phyloP scores from a whole-genome alignment of 805 yeast genomes.

The Blastobotrys muscicola region DNA sequence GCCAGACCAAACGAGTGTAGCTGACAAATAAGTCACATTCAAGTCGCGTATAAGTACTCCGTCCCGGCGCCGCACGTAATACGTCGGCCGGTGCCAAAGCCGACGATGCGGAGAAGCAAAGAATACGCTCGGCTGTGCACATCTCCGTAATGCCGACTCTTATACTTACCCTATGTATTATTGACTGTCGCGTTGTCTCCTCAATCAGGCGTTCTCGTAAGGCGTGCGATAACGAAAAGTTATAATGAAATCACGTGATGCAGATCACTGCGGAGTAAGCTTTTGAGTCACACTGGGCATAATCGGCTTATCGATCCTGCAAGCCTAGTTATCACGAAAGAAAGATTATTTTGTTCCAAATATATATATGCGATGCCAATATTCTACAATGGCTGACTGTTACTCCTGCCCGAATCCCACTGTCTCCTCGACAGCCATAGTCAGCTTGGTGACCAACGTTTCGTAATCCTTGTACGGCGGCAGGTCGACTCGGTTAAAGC shows the following conservation, averaged over 20 bases:
- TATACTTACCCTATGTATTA: too few relatives aligned
- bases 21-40: too few relatives aligned
- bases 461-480: conserved; percentile 88
- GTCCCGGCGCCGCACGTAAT: too few relatives aligned
- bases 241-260: background rate
- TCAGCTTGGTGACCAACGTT: conserved; percentile 76
- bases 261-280: background rate
- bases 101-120: too few relatives aligned
- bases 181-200: too few relatives aligned
- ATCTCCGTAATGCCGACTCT: too few relatives aligned
- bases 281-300: background rate
- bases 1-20: too few relatives aligned
- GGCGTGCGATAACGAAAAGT: background rate
- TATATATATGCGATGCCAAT: background rate
- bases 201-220: background rate
- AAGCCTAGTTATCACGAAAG: background rate
- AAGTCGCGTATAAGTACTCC: too few relatives aligned
- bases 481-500: conserved; percentile 97
- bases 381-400: too few relatives aligned
- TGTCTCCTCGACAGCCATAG: conserved; percentile 96
- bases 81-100: too few relatives aligned
- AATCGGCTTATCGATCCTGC: background rate
- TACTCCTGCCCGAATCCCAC: conserved; percentile 98
- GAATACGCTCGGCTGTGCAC: too few relatives aligned
- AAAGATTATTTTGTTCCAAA: background rate